Base-by-base conservation (phyloP, 495 filamentous ascomycete species). In the Trichoderma virens region DNA sequence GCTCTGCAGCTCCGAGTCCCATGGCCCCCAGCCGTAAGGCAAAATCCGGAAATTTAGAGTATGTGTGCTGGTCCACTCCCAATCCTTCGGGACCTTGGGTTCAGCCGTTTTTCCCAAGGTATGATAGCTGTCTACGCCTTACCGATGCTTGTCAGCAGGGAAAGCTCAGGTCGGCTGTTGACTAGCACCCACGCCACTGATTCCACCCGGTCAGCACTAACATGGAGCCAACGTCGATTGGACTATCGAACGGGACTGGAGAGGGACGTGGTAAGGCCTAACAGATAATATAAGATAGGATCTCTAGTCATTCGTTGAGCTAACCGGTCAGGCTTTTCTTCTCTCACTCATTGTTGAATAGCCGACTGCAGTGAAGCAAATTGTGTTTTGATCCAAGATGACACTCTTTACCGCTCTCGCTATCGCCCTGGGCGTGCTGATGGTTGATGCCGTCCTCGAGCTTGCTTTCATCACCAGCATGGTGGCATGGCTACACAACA, bases 401-500 rank as follows among this genome's bases (percentile, higher is more conserved):
- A 8, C 51, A 3, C 1, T 28, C 14, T 56, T n/a, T 56, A 23
- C 13, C 4, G 16, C 51, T 56, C 68, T 74, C 47, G 66, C 68
- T 60, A 62, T 68, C 64, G 70, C 75, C 45, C 56, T 79, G 43
- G 69, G 70, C 38, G 59, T 79, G 18, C 71, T 81, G 32, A 70
- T 72, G 67, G 69, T 79, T 32, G 78, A 81, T 61, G 74, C 71
- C 2, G 71, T 75, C 66, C 75, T 82, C 67, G 75, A 78, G 63
- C 54, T 81, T 34, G 69, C 71, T 18, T 72, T 84, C 43, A 75
- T 82, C 60, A 80, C 76, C 43, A 75, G 71, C 67, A 82, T 79
- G 75, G 78, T 81, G 31, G 70, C 71, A 8, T 85, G 79, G 69
- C 65, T 83, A 3, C 76, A 82, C 66, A 63, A 66, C 30, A 70